Conservation (phyloP, 495 filamentous ascomycete species). For the Penicillium alfredii region DNA sequence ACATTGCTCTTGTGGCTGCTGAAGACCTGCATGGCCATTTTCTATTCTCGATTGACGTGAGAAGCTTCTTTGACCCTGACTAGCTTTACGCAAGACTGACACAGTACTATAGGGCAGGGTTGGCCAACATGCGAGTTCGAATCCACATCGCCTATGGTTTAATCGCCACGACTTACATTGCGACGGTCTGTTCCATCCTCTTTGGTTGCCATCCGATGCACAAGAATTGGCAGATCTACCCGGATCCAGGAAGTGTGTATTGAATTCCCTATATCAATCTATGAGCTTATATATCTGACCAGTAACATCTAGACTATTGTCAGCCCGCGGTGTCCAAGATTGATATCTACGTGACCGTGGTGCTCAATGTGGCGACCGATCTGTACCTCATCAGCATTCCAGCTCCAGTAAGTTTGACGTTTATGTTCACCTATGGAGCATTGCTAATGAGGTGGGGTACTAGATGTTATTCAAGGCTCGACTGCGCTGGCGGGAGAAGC, state of each 20-base stretch:
- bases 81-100: too few relatives aligned
- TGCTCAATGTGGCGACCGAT: constrained; percentile 49
- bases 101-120: constrained; percentile 44
- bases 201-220: constrained; percentile 48
- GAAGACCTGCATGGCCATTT: constrained; percentile 54
- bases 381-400: constrained; percentile 53
- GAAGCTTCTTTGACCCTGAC: constrained; percentile 6
- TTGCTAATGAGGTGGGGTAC: constrained; percentile 4
- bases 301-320: constrained; percentile 27
- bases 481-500: constrained; percentile 45
- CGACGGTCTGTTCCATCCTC: constrained; percentile 47
- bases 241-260: constrained; percentile 49
- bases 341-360: constrained; percentile 42
- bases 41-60: constrained; percentile 58
- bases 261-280: neutral
- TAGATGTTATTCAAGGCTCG: constrained; percentile 51
- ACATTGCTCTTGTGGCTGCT: constrained; percentile 52
- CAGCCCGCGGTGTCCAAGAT: constrained; percentile 45
- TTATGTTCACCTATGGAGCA: neutral
- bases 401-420: constrained; percentile 33
- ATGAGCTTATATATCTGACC: neutral
- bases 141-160: constrained; percentile 49
- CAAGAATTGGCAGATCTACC: constrained; percentile 55
- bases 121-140: constrained; percentile 42
- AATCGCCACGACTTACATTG: constrained; percentile 48